Evolutionary conservation across 805 yeast species (phyloP), one percentile per base, ranked within the genome.

Genomic region (Kodamaea jinghongensis): DNA sequence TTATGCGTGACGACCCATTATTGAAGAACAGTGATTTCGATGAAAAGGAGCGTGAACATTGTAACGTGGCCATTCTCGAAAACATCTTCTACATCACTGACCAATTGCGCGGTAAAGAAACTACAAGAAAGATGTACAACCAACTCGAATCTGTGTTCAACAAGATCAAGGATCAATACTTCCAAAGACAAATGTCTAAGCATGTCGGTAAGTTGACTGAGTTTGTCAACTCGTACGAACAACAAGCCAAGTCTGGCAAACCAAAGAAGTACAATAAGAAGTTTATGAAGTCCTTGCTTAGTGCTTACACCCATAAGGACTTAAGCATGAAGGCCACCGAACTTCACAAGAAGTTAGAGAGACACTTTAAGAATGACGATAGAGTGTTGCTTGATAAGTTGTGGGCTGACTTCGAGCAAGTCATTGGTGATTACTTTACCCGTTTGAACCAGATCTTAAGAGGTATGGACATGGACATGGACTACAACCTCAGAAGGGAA

Each of bases 381-480:
- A 71, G 67, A 34, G 78, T 73, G 32, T 55, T 86, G 29, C 61
- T 80, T 28, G 79, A 75, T 28, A 76, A 73, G 51, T 70, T 87
- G 41, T 83, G 96, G 93, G 67, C 72, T 11, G 79, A 84, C 13
- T 62, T 86, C 42, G 87, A 83, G 48, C 79, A 78, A 14, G 78
- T 79, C 46, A 81, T 80, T 48, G 73, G 76, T 14, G 68, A 73
- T 5, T 65, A 78, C 17, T 78, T 82, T 48, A 61, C 73, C 45
- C 71, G 78, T 34, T 61, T 89, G 42, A 72, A 71, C 46, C 64
- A 68, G 1, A 68, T 85, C 13, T 70, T 83, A 25, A 78, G 72
- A 35, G 39, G 49, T 8, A 71, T 72, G 44, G 84, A 82, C 48
- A 67, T 67, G 38, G 83, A 79, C 27, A 62, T 73, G n/a, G 76